phyloP scores from a whole-genome alignment of 2,329 filamentous ascomycete species.

The Mycosphaerella sp. region DNA sequence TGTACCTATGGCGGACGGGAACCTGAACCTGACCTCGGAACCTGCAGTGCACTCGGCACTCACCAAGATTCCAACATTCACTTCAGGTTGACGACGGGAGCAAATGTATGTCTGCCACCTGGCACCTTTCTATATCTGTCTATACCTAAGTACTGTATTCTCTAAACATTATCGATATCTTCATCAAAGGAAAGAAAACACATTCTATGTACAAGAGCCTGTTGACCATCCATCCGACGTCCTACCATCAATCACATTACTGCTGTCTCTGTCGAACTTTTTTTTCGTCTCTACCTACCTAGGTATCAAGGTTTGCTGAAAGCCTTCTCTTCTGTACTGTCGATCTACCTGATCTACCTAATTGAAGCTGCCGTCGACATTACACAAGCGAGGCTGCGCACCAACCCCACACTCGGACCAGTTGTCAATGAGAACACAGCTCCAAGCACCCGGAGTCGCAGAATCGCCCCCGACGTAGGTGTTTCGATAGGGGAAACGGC shows the following conservation, averaged over 20 bases:
- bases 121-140: background rate
- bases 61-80: too few species aligned
- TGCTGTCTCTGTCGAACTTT: background rate
- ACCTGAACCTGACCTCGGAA: too few species aligned
- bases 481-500: slow-evolving; percentile 34
- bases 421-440: slow-evolving; percentile 29
- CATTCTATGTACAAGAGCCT: background rate
- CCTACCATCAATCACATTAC: background rate
- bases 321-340: background rate
- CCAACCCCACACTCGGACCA: slow-evolving; percentile 27
- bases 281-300: background rate
- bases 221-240: background rate
- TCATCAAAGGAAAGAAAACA: background rate
- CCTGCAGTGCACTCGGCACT: too few species aligned
- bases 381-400: slow-evolving; percentile 20
- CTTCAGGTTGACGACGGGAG: too few species aligned
- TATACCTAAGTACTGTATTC: background rate
- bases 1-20: too few species aligned
- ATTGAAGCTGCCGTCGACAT: slow-evolving; percentile 24
- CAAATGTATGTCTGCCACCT: too few species aligned
- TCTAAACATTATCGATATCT: background rate
- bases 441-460: slow-evolving; percentile 34
- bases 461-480: slow-evolving; percentile 36
- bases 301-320: background rate
- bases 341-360: background rate